Conservation (phyloP, 2,329 filamentous ascomycete species). For the Colletotrichum aenigma region DNA sequence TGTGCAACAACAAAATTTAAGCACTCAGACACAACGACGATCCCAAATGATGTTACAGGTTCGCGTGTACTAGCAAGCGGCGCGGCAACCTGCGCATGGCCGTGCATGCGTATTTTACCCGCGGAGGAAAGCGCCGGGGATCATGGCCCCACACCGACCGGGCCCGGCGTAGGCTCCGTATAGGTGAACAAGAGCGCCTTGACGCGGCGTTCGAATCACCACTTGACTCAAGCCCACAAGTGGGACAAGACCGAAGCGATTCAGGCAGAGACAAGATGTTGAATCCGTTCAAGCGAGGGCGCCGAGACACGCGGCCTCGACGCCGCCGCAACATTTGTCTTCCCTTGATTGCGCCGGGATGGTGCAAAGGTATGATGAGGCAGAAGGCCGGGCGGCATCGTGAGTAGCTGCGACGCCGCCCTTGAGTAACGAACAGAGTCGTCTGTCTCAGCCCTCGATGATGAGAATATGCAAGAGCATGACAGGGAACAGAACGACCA, state of each 20-base stretch:
- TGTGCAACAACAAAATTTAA: background rate
- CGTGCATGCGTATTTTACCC: background rate
- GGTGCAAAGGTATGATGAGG: background rate
- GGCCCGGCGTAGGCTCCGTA: background rate
- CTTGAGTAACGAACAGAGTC: background rate
- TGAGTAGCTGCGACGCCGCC: background rate
- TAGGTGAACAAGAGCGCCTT: background rate
- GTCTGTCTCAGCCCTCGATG: slow-evolving; percentile 7
- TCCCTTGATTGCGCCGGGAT: background rate
- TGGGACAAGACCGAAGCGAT: background rate
- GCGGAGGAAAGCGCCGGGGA: background rate
- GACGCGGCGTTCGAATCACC: too few relatives aligned
- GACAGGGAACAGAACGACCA: slow-evolving; percentile 9
- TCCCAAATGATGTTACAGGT: background rate
- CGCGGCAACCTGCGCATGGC: background rate
- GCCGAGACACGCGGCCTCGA: background rate
- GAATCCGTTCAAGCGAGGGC: background rate
- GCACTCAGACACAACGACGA: background rate
- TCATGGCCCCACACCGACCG: background rate
- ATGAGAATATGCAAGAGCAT: slow-evolving; percentile 11
- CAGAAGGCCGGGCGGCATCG: background rate
- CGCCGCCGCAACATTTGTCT: background rate
- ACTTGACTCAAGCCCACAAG: background rate
- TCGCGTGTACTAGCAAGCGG: background rate
- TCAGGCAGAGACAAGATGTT: background rate